Conservation (phyloP, 164 flowering plant genomes). For the Chimonanthus praecox region DNA sequence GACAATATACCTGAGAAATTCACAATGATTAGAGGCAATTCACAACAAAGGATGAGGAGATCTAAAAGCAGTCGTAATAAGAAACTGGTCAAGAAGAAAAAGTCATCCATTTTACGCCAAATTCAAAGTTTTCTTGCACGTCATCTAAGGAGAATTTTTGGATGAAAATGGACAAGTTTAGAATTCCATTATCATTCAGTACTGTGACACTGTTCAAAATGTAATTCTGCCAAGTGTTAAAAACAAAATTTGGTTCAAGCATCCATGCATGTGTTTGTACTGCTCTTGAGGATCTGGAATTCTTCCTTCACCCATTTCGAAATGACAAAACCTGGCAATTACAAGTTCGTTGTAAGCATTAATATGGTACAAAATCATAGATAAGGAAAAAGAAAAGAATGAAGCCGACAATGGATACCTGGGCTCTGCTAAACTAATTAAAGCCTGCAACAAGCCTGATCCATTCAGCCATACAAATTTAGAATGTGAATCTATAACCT, state of each 20-base stretch:
- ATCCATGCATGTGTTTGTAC: constrained; percentile 1
- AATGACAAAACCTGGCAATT: constrained; percentile 14
- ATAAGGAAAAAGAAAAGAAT: background rate
- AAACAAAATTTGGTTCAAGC: constrained; percentile 16
- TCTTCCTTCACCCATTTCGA: constrained; percentile 8
- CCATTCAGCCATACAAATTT: background rate
- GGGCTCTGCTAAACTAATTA: constrained; percentile 4
- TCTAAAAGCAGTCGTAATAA: constrained; percentile 16
- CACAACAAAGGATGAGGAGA: constrained; percentile 11
- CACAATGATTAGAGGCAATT: background rate
- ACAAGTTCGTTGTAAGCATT: background rate
- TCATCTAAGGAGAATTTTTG: constrained; percentile 7
- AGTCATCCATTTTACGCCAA: constrained; percentile 20
- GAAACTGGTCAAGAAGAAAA: constrained; percentile 25
- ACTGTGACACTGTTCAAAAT: background rate
- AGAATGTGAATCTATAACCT: background rate
- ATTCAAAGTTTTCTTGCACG: constrained; percentile 21
- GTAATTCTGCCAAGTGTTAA: background rate
- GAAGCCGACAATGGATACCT: constrained; percentile 8
- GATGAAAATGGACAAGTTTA: background rate
- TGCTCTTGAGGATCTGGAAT: constrained; percentile 5
- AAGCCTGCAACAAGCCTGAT: constrained; percentile 12
- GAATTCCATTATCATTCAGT: background rate
- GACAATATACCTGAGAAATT: constrained; percentile 3
- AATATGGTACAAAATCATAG: background rate